Evolutionary conservation across 1,139 yeast genomes (phyloP).

Genomic region (Blastobotrys raffinosifermentans): DNA sequence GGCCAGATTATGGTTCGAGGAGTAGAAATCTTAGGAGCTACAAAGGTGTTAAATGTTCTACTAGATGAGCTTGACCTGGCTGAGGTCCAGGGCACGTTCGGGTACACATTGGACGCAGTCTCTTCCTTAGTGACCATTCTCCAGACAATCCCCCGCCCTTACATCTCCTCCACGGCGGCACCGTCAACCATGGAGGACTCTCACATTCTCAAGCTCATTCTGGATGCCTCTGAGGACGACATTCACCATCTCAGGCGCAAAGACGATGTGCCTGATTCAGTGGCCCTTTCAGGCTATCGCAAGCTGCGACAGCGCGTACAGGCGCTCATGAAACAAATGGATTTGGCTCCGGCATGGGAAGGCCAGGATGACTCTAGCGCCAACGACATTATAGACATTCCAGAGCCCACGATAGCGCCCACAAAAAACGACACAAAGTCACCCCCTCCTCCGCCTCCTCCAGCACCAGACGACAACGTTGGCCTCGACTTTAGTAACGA

Average conservation of each 20-base stretch:
- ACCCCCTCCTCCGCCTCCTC: background rate
- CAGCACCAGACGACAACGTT: background rate
- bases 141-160: slow-evolving; percentile 12
- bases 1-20: slow-evolving; percentile 53
- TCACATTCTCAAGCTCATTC: slow-evolving; percentile 5
- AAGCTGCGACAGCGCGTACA: slow-evolving; percentile 6
- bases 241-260: slow-evolving; percentile 1
- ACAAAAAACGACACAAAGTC: slow-evolving; percentile 1
- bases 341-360: slow-evolving; percentile 4
- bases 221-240: slow-evolving; percentile 5
- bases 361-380: background rate
- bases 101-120: slow-evolving; percentile 21
- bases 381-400: background rate
- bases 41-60: slow-evolving; percentile 31
- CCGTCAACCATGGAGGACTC: slow-evolving; percentile 8
- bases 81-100: slow-evolving; percentile 22
- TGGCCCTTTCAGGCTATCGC: slow-evolving; percentile 1
- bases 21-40: slow-evolving; percentile 50
- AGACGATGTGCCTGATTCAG: slow-evolving; percentile 1
- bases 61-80: slow-evolving; percentile 26
- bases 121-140: slow-evolving; percentile 15
- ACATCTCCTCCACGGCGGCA: background rate
- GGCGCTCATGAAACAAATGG: slow-evolving; percentile 8
- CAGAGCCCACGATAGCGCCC: background rate
- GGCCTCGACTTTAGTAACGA: slow-evolving; percentile 1